A percentile compares a stretch with the other conserved stretches of the same genome.
Evolutionary conservation across 805 yeast genomes (phyloP).

Genomic region (Babjeviella inositovora): DNA sequence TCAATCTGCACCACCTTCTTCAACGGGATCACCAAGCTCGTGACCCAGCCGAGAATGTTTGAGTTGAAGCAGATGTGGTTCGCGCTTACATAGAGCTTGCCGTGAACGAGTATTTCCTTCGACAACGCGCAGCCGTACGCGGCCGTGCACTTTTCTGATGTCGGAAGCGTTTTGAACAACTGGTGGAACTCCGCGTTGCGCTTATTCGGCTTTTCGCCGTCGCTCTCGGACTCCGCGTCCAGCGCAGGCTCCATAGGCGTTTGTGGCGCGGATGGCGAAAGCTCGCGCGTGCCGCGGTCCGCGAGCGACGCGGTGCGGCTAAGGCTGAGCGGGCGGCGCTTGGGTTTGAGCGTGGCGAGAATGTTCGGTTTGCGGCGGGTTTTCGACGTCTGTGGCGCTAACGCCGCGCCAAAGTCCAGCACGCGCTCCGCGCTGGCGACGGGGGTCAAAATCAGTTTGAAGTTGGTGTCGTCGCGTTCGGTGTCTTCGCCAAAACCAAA

Average conservation of each 20-base stretch:
- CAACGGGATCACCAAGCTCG: constrained; percentile 38
- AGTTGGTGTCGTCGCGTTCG: too few relatives aligned
- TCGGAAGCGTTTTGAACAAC: constrained; percentile 33
- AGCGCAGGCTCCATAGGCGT: background rate
- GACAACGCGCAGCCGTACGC: constrained; percentile 54
- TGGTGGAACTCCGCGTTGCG: constrained; percentile 46
- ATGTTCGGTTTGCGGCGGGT: too few relatives aligned
- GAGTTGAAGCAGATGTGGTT: constrained; percentile 46
- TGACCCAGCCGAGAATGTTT: constrained; percentile 52
- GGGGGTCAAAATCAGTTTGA: too few relatives aligned
- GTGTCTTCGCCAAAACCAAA: constrained; percentile 5
- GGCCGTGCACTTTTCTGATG: constrained; percentile 34
- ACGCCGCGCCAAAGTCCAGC: too few relatives aligned
- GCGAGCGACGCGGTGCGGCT: background rate
- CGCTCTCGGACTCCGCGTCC: constrained; percentile 2
- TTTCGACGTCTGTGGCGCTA: too few relatives aligned
- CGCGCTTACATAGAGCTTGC: constrained; percentile 42
- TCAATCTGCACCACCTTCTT: constrained; percentile 48
- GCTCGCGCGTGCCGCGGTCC: background rate
- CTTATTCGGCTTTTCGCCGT: constrained; percentile 9
- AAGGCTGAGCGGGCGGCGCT: background rate
- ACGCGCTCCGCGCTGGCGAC: too few relatives aligned
- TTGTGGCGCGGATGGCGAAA: background rate
- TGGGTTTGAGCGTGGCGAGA: background rate
- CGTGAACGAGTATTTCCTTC: constrained; percentile 52